Evolutionary conservation across 495 filamentous ascomycete species (phyloP).

Genomic region (Astrocystis sublimbata): DNA sequence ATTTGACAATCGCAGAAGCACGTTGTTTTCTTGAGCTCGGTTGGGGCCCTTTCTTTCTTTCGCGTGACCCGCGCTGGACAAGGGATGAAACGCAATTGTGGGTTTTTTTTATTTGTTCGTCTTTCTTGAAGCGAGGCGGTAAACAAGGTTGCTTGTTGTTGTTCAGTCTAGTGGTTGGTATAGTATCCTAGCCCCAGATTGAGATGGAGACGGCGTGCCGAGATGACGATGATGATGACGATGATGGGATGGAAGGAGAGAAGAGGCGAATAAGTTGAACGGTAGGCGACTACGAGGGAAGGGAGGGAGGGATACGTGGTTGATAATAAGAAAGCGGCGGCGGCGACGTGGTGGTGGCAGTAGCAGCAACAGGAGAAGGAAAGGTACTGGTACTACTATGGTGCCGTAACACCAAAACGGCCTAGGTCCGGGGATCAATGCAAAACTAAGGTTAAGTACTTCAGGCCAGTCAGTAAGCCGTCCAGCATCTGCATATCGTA

Average conservation of each 20-base stretch:
- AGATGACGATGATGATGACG: not conserved
- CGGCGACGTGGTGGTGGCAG: too few relatives aligned
- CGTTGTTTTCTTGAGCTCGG: not conserved
- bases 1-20: not conserved
- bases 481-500: too few relatives aligned
- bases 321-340: not conserved
- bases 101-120: not conserved
- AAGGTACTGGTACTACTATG: too few relatives aligned
- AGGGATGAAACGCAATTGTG: conserved; percentile 2
- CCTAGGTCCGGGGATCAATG: not conserved
- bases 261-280: too few relatives aligned
- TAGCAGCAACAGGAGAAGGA: not conserved
- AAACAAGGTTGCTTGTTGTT: not conserved
- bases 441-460: too few relatives aligned
- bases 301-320: not conserved
- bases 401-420: not conserved
- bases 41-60: too few relatives aligned
- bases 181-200: not conserved
- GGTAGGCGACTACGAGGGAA: not conserved
- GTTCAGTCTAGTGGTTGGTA: too few relatives aligned
- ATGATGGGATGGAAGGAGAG: not conserved
- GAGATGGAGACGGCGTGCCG: not conserved
- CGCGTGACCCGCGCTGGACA: not conserved
- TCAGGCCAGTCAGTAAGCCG: too few relatives aligned
- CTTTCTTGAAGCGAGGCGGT: conserved; percentile 1